phyloP scores from a whole-genome alignment of 495 filamentous ascomycete genomes.

The Podospora pseudoanserina region DNA sequence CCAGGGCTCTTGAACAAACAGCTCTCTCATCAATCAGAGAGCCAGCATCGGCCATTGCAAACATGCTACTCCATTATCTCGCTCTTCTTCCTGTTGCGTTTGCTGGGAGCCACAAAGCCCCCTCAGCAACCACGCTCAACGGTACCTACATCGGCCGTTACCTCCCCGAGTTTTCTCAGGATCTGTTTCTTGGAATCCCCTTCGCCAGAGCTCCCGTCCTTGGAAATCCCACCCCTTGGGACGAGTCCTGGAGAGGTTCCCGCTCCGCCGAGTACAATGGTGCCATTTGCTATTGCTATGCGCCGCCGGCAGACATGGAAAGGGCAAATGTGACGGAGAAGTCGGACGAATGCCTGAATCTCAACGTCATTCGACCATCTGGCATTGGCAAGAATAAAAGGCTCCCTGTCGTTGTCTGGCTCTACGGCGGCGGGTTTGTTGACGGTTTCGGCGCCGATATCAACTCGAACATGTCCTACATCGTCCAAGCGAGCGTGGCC shows the following conservation, averaged over 20 bases:
- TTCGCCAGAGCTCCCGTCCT: slow-evolving; percentile 42
- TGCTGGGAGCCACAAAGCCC: slow-evolving; percentile 1
- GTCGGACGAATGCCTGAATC: slow-evolving; percentile 40
- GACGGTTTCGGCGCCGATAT: slow-evolving; percentile 15
- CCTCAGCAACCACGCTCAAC: background rate
- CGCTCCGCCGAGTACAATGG: slow-evolving; percentile 38
- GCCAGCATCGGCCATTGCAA: background rate
- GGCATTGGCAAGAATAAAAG: slow-evolving; percentile 24
- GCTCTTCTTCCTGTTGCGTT: background rate
- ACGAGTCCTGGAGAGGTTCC: slow-evolving; percentile 33
- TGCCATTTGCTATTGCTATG: slow-evolving; percentile 30
- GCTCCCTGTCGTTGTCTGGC: slow-evolving; percentile 41
- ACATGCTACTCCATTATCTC: background rate
- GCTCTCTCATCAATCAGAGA: background rate
- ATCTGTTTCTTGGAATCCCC: slow-evolving; percentile 41
- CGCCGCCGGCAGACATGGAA: slow-evolving; percentile 30
- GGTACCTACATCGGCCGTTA: background rate
- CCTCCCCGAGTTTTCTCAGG: slow-evolving; percentile 11
- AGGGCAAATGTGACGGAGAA: slow-evolving; percentile 16
- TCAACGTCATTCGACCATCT: slow-evolving; percentile 38
- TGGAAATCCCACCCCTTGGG: slow-evolving; percentile 32
- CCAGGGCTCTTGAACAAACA: background rate
- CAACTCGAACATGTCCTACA: slow-evolving; percentile 18
- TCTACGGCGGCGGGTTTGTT: slow-evolving; percentile 41
- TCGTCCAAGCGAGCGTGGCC: slow-evolving; percentile 21